Evolutionary conservation across 768 basidiomycete genomes (phyloP).

Genomic region (Pholiota conissans): DNA sequence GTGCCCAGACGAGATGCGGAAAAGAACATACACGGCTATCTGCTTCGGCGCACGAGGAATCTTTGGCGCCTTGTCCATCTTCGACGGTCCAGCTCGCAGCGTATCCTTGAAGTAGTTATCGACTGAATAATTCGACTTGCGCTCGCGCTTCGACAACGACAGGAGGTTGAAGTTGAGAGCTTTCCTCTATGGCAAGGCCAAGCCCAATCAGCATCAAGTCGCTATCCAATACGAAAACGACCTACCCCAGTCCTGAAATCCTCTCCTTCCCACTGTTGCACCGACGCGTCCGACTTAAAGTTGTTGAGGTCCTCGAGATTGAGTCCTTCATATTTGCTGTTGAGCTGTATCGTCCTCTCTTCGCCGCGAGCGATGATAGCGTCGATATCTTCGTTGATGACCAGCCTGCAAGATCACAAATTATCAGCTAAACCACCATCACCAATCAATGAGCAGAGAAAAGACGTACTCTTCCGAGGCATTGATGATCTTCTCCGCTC

Average conservation of each 20-base stretch:
- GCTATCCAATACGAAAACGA: constrained; percentile 1
- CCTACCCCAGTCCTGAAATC: constrained; percentile 80
- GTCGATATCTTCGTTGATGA: constrained; percentile 91
- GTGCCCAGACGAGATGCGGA: neutral
- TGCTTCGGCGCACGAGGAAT: constrained; percentile 87
- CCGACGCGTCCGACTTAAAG: constrained; percentile 91
- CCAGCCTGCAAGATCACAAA: constrained; percentile 41
- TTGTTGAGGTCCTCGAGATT: constrained; percentile 95
- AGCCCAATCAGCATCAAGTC: constrained; percentile 5
- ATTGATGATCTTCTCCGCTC: constrained; percentile 96
- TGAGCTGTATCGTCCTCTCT: constrained; percentile 84
- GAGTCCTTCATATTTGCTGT: constrained; percentile 88
- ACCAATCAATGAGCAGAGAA: neutral
- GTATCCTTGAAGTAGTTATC: constrained; percentile 96
- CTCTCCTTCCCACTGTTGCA: constrained; percentile 96
- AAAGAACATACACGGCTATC: constrained; percentile 64
- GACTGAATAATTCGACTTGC: constrained; percentile 92
- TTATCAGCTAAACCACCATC: neutral
- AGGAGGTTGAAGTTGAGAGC: constrained; percentile 72
- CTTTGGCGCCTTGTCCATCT: constrained; percentile 80
- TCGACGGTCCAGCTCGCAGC: constrained; percentile 75
- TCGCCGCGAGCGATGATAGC: constrained; percentile 91
- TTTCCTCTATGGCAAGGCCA: constrained; percentile 49
- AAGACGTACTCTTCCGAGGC: constrained; percentile 63
- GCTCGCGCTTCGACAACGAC: constrained; percentile 89